phyloP scores from a whole-genome alignment of 345 rosid species.

The Syzygium oleosum region DNA sequence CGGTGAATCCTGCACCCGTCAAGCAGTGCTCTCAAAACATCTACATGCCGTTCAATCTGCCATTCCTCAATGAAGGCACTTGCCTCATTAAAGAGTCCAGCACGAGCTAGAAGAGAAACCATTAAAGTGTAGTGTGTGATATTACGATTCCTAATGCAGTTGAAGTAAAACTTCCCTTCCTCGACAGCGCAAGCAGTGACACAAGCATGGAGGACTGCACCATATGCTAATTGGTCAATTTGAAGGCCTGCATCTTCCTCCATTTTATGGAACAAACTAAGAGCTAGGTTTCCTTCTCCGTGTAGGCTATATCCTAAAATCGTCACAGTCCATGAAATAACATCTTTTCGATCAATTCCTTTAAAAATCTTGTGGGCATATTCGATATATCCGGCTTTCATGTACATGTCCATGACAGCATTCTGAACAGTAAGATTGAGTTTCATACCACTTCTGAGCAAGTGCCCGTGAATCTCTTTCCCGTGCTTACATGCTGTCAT shows the following conservation, averaged over 20 bases:
- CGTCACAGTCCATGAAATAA: constrained; percentile 48
- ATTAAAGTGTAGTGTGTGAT: constrained; percentile 23
- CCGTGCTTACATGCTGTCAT: constrained; percentile 35
- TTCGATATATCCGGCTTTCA: constrained; percentile 34
- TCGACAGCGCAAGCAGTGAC: constrained; percentile 24
- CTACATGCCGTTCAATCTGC: constrained; percentile 22
- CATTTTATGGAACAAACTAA: constrained; percentile 24
- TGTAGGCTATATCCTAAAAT: constrained; percentile 36
- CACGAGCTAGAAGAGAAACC: constrained; percentile 35
- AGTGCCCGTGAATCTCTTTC: constrained; percentile 37
- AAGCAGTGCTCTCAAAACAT: constrained; percentile 29
- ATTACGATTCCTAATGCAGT: constrained; percentile 22
- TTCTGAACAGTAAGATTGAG: constrained; percentile 23
- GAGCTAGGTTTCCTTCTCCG: constrained; percentile 34
- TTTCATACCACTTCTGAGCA: constrained; percentile 31
- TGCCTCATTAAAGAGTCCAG: constrained; percentile 36
- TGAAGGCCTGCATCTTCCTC: constrained; percentile 17
- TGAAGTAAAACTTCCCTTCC: constrained; percentile 32
- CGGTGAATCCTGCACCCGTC: constrained; percentile 41
- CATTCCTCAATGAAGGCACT: constrained; percentile 22
- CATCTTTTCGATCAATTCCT: constrained; percentile 24
- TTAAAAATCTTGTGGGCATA: constrained; percentile 24
- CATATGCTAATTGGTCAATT: constrained; percentile 24
- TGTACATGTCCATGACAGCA: constrained; percentile 45
- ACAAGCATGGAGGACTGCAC: constrained; percentile 40